phyloP scores from a whole-genome alignment of 352 stramenopile species.

The Pythium chondricola region DNA sequence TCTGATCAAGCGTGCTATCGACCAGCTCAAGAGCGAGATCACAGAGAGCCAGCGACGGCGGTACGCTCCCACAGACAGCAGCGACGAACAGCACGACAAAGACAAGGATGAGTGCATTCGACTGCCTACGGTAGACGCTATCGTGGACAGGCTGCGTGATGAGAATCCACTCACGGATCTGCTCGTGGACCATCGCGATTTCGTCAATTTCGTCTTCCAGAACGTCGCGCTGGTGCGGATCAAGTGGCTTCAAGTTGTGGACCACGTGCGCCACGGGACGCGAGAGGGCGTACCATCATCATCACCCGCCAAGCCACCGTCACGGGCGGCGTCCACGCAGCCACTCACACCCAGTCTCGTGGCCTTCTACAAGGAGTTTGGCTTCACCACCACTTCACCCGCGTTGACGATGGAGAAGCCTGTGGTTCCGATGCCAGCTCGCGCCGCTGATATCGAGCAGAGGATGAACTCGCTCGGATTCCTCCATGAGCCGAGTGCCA shows the following conservation, averaged over 20 bases:
- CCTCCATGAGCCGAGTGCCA: constrained; percentile 18
- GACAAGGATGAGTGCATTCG: not conserved
- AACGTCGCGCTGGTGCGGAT: constrained; percentile 38
- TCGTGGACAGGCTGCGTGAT: constrained; percentile 36
- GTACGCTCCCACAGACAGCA: not conserved
- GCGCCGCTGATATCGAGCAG: constrained; percentile 35
- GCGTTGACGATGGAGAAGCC: not conserved
- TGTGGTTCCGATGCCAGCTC: constrained; percentile 26
- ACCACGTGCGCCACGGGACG: constrained; percentile 33
- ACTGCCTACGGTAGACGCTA: constrained; percentile 21
- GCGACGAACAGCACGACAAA: not conserved
- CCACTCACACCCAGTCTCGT: constrained; percentile 8
- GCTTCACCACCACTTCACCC: constrained; percentile 11
- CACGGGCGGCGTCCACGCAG: not conserved
- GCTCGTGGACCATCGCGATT: constrained; percentile 33
- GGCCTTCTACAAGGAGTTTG: constrained; percentile 36
- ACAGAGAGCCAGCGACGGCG: constrained; percentile 2
- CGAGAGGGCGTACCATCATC: not conserved
- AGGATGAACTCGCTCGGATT: constrained; percentile 43
- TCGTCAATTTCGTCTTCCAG: constrained; percentile 58
- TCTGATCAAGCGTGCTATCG: constrained; percentile 12
- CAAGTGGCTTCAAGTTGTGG: constrained; percentile 50
- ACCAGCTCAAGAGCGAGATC: constrained; percentile 13
- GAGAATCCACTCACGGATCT: constrained; percentile 26
- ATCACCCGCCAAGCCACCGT: not conserved